Evolutionary conservation across 129 eudicot species (phyloP).

Genomic region (Helianthus tuberosus): DNA sequence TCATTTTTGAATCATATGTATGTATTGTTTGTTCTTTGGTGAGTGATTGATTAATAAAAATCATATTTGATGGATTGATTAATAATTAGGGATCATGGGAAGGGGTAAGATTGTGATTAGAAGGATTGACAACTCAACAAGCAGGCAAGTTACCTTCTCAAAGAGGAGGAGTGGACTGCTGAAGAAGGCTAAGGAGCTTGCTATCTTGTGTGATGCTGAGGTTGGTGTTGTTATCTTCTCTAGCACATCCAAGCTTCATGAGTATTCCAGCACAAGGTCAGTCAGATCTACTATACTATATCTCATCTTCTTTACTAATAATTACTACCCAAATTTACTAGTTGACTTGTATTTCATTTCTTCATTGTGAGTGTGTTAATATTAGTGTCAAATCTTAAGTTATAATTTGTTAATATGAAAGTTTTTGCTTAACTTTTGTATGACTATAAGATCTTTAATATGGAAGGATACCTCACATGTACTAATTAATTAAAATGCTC

Average conservation of each 20-base stretch:
- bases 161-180: constrained; percentile 53
- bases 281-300: constrained; percentile 11
- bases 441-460: too few species aligned
- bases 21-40: too few species aligned
- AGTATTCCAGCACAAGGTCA: constrained; percentile 54
- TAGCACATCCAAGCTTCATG: constrained; percentile 56
- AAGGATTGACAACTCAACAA: constrained; percentile 66
- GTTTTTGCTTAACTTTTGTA: too few species aligned
- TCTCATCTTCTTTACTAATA: neutral
- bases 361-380: too few species aligned
- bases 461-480: too few species aligned
- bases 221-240: constrained; percentile 63
- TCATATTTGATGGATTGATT: too few species aligned
- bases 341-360: too few species aligned
- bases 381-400: too few species aligned
- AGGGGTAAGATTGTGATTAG: constrained; percentile 70
- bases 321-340: neutral
- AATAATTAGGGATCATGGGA: constrained; percentile 42
- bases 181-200: constrained; percentile 72
- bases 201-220: constrained; percentile 63
- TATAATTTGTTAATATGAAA: too few species aligned
- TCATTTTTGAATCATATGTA: neutral
- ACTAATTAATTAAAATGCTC: too few species aligned
- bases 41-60: too few species aligned
- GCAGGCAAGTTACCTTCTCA: constrained; percentile 44